phyloP scores from a whole-genome alignment of 1,139 yeast genomes.

The Yamadazyma trypodendri region DNA sequence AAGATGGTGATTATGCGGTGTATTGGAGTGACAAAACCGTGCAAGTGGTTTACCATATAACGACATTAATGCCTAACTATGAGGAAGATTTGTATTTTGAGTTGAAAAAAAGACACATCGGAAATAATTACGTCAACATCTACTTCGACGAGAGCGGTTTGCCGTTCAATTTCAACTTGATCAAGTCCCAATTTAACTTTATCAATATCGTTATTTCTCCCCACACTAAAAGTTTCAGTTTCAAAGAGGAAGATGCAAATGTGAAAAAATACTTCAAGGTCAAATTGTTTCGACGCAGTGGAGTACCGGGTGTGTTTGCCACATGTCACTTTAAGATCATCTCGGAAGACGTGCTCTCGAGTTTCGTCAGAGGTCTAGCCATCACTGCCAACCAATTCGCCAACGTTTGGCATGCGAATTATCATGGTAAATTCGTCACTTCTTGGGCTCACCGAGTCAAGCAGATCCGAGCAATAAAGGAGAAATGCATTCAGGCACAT shows the following conservation, averaged over 20 bases:
- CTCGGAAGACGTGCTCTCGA: conserved; percentile 57
- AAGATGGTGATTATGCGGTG: conserved; percentile 76
- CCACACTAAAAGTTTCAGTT: conserved; percentile 29
- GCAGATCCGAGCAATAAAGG: conserved; percentile 52
- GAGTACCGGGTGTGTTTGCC: conserved; percentile 75
- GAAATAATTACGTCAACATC: conserved; percentile 79
- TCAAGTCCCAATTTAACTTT: conserved; percentile 80
- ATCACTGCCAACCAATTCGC: conserved; percentile 73
- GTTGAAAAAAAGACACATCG: conserved; percentile 78
- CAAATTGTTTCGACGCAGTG: conserved; percentile 61
- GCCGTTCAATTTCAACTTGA: conserved; percentile 67
- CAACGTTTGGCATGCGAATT: conserved; percentile 61
- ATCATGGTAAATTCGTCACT: conserved; percentile 47
- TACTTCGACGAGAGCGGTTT: conserved; percentile 71
- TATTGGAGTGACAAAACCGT: conserved; percentile 71
- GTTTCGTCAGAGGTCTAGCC: conserved; percentile 65
- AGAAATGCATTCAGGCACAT: conserved; percentile 37
- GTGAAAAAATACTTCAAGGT: conserved; percentile 48
- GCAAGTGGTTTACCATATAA: conserved; percentile 74
- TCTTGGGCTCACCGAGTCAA: conserved; percentile 68
- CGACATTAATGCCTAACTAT: conserved; percentile 72
- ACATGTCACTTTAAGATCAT: conserved; percentile 74
- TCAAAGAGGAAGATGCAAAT: conserved; percentile 1
- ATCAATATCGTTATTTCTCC: conserved; percentile 78
- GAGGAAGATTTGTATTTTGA: conserved; percentile 40